Conservation (phyloP, 2,329 filamentous ascomycete genomes). For the Aspergillus pseudoviridinutans region DNA sequence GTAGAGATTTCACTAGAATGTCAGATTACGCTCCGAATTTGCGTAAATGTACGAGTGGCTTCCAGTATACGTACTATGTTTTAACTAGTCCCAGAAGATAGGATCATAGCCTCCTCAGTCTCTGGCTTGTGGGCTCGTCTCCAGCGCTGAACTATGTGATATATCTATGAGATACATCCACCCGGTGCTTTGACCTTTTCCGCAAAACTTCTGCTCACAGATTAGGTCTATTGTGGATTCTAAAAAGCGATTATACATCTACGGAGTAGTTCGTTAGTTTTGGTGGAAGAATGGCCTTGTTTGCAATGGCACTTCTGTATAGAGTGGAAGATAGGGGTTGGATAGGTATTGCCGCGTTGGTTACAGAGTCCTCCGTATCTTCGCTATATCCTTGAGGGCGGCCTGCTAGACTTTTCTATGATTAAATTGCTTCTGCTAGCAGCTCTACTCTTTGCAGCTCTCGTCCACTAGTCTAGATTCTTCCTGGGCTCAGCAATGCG, state of each 20-base stretch:
- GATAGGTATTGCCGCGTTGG: too few relatives aligned
- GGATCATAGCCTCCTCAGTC: background rate
- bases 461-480: background rate
- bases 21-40: background rate
- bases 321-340: too few relatives aligned
- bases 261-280: background rate
- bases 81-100: background rate
- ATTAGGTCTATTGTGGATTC: background rate
- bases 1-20: background rate
- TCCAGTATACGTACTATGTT: background rate
- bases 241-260: background rate
- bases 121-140: background rate
- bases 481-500: background rate
- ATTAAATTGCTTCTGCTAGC: too few relatives aligned
- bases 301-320: background rate
- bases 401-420: too few relatives aligned
- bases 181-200: background rate
- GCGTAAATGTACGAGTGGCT: background rate
- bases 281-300: background rate
- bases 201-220: background rate
- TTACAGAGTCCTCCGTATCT: too few relatives aligned
- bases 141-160: constrained; percentile 10
- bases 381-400: too few relatives aligned
- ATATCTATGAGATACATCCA: constrained; percentile 13
- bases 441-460: background rate